A percentile compares a stretch with the other conserved stretches of the same genome.
phyloP scores from a whole-genome alignment of 2,329 filamentous ascomycete species.

The Apiospora arundinis region DNA sequence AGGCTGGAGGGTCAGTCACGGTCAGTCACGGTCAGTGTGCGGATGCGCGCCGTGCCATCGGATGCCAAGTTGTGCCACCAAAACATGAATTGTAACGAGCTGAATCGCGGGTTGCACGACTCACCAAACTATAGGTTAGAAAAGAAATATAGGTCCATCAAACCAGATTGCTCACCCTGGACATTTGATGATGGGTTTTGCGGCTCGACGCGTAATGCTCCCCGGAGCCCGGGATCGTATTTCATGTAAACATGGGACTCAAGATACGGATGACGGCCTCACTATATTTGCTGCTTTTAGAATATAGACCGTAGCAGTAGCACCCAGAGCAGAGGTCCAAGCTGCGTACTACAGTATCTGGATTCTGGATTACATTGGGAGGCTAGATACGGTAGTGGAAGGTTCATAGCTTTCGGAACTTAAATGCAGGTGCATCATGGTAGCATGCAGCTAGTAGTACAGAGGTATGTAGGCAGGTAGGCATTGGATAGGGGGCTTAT shows the following conservation, averaged over 20 bases:
- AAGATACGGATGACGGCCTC: neutral
- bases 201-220: neutral
- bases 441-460: no score
- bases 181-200: neutral
- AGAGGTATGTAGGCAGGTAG: neutral
- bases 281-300: neutral
- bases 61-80: conserved; percentile 12
- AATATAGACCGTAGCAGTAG: neutral
- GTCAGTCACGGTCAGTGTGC: neutral
- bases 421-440: neutral
- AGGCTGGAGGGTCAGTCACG: no score
- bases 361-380: neutral
- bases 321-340: neutral
- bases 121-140: neutral
- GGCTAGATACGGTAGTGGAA: neutral
- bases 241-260: no score
- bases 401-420: neutral
- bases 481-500: neutral
- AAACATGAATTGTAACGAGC: conserved; percentile 9
- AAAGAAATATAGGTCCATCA: neutral
- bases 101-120: neutral
- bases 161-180: conserved; percentile 6
- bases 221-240: neutral
- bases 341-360: neutral
- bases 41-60: neutral